Evolutionary conservation across 768 basidiomycete genomes (phyloP).

Genomic region (Pulveroboletus sp.): DNA sequence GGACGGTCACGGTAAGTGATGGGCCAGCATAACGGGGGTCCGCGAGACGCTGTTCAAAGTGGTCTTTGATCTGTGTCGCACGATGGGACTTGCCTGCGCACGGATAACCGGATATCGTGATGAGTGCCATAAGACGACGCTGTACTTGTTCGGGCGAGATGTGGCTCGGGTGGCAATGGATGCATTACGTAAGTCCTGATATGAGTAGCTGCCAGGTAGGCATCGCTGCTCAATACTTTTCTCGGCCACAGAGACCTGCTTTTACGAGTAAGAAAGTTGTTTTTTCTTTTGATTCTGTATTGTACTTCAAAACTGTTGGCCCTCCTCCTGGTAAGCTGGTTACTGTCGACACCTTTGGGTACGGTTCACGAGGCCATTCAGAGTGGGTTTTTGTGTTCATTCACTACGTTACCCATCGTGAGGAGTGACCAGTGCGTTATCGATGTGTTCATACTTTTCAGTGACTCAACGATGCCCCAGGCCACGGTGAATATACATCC

Average conservation of each 20-base stretch:
- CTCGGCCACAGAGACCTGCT: slow-evolving; percentile 53
- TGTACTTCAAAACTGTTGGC: slow-evolving; percentile 35
- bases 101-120: slow-evolving; percentile 87
- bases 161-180: too few species aligned
- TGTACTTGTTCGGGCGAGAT: too few species aligned
- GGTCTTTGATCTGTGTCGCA: slow-evolving; percentile 54
- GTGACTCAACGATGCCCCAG: slow-evolving; percentile 31
- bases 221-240: slow-evolving; percentile 66
- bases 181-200: too few species aligned
- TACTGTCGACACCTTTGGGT: slow-evolving; percentile 78
- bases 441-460: neutral
- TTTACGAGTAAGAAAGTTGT: slow-evolving; percentile 69
- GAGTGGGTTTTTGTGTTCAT: slow-evolving; percentile 76
- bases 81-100: slow-evolving; percentile 82
- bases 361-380: slow-evolving; percentile 64
- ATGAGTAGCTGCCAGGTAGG: slow-evolving; percentile 64
- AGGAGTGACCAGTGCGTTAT: slow-evolving; percentile 44
- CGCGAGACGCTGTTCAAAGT: slow-evolving; percentile 50
- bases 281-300: neutral
- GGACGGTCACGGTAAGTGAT: slow-evolving; percentile 37
- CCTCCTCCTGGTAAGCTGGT: slow-evolving; percentile 48
- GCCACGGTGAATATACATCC: slow-evolving; percentile 63
- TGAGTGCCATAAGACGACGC: slow-evolving; percentile 68
- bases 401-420: slow-evolving; percentile 54
- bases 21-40: slow-evolving; percentile 52